Evolutionary conservation across 768 basidiomycete genomes (phyloP), one percentile per base, ranked within the genome.

Genomic region (Phlebiopsis flavidoalba): DNA sequence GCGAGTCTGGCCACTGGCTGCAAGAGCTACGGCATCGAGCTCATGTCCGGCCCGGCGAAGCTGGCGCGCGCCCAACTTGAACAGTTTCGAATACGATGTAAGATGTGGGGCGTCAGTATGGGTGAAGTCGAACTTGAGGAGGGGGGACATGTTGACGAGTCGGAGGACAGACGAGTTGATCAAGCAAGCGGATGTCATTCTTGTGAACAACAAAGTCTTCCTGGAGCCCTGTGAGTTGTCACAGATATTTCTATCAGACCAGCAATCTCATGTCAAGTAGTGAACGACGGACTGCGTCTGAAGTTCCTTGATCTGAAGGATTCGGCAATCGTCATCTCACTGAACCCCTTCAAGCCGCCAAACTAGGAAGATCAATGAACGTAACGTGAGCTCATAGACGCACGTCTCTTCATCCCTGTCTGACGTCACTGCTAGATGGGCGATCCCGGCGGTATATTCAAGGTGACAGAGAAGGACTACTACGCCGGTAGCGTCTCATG

Each of bases 221-320:
- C 79, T 81, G 62, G 83, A 88, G 66, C 80, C 83, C 54, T 70
- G 91, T 92, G 67, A 77, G 88, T 33, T 57, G 21, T 46, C 0
- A 36, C n/a, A 19, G n/a, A 45, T 26, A 62, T 35, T 35, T 46
- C 57, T 53, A 4, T 8, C 19, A 5, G 45, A 35, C 12, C 26
- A 36, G 46, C 33, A 59, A 43, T 60, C n/a, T 37, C 11, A 50
- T 53, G 61, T 35, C 5, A 19, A 45, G 11, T 60, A 93, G 90
- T 98, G 62, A 98, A 98, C 72, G 91, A 93, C 68, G 84, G 87
- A 0, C 76, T 99, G 15, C 81, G 90, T 49, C 87, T 90, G 31
- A 89, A 93, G 68, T 98, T 98, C 74, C 77, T 99, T 58, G 97
- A 99, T 69, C 77, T 98, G 61, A 97, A 94, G 69, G 93, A 96